Evolutionary conservation across 768 basidiomycete species (phyloP), one percentile per base, ranked within the genome.

Genomic region (Trametes maxima): DNA sequence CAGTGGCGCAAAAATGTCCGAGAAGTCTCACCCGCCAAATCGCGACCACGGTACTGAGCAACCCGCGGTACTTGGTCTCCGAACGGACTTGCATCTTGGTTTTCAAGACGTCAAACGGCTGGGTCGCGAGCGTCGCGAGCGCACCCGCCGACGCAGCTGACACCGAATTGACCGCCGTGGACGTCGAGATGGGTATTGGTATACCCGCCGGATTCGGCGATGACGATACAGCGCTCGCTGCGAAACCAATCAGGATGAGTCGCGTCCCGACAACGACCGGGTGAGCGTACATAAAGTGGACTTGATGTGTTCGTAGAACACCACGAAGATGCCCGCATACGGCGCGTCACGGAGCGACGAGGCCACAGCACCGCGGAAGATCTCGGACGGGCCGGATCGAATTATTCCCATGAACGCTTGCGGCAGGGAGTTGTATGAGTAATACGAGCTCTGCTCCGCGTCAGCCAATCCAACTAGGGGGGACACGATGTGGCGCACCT

Each of bases 71-170:
- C 65, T 82, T 79, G 24, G 84, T 82, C 66, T 88, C 89, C 1
- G 81, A 82, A n/a, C 91, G 87, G 3, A 98, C 90, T 78, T 98
- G 95, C 72, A 98, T 87, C 69, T 93, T 90, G 0, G 95, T 98
- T 92, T 98, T 98, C 65, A 97, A 82, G 44, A 95, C 93, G 71
- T 98, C 95, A 66, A 96, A 96, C 2, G 95, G 95, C 67, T 95
- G 93, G 1, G 95, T 98, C 1, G 80, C 80, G 55, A 94, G 74
- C 0, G 94, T 96, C 0, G 94, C 94, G 54, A 95, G 79, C 1
- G 86, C 87, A 2, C 94, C 92, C 10, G 95, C 94, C 0, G 85
- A 79, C 0, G 92, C 92, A 10, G 89, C 94, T 42, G 89, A 83
- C 37, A 84, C 69, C 28, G 81, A 78, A 70, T 92, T 89, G 45